A percentile compares a stretch with the other conserved stretches of the same genome.
These are phyloP conservation scores for Ustilago hordei DNA, from an alignment of 1,284 basidiomycete species.

Conservation along the genomic window DNA sequence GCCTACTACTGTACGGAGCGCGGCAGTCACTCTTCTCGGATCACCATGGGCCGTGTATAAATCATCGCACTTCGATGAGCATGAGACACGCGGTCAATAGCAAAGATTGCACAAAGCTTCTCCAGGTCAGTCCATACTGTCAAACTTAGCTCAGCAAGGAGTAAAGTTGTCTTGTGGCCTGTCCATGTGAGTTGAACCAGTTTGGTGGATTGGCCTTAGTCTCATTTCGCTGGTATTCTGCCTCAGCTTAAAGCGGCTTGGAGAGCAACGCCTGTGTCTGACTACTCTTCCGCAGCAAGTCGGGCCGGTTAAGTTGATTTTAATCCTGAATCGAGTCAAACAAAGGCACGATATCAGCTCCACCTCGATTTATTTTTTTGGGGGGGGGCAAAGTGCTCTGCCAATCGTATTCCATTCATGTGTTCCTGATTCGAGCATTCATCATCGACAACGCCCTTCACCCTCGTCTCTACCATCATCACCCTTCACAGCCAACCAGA, in stretches of 20 bases:
- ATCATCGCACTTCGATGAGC: background rate
- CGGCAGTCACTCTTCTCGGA: slow-evolving; percentile 2
- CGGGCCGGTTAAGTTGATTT: background rate
- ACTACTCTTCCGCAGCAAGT: background rate
- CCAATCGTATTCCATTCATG: slow-evolving; percentile 4
- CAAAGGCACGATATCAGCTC: slow-evolving; percentile 5
- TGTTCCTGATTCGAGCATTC: background rate
- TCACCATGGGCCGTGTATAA: slow-evolving; percentile 14
- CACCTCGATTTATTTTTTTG: slow-evolving; percentile 18
- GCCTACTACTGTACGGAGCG: too few relatives aligned
- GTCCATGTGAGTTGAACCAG: background rate
- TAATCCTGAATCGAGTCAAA: background rate
- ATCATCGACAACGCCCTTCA: background rate
- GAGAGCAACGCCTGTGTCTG: background rate
- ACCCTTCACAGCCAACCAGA: background rate
- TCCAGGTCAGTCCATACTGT: background rate
- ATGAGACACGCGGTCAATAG: background rate
- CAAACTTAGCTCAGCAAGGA: too few relatives aligned
- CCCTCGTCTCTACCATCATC: background rate
- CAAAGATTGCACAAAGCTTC: background rate
- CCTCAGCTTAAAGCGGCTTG: background rate
- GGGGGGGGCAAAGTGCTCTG: background rate
- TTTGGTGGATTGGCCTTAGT: background rate
- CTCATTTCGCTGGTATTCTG: slow-evolving; percentile 1
- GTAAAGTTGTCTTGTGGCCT: background rate